Evolutionary conservation across 2,329 filamentous ascomycete genomes (phyloP), one percentile per base, ranked within the genome.

Genomic region (Aspergillus aculeatus): DNA sequence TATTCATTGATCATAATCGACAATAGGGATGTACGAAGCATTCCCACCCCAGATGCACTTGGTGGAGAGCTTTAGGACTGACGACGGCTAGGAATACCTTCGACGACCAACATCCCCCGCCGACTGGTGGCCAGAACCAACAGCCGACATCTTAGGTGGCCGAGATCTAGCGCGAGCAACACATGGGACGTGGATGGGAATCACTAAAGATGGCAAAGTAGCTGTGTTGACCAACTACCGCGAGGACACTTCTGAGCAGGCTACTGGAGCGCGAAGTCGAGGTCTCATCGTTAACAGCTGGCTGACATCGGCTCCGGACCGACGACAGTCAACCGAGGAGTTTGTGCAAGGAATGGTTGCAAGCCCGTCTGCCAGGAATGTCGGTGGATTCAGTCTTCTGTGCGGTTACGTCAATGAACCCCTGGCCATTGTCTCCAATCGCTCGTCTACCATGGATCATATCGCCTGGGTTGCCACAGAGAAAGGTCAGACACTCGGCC

Each of bases 1-100:
- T 91, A 90, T 74, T 82, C 87, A 47, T 80, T 93, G 61, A 89
- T 94, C 67, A 78, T 91, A 61, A 80, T 92, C 71, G 86, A 92
- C 77, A 94, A 94, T 74, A 85, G 90, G 67, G 90, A 94, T 78
- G 89, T 82, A 74, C 58, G 70, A 60, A 38, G 50, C 32, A 29
- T 16, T 23, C 19, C 50, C 32, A 56, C 31, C 21, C n/a, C 11
- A 41, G 24, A 50, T 50, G 32, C 12, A 32, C 4, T 16, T 1
- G 10, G 48, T 41, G 32, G 29, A 58, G 52, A 19, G 38, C 38
- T 35, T 41, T 54, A 16, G 32, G 32, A 35, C 57, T 61, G 55
- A 63, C 51, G 19, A 21, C n/a, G 48, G n/a, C 11, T 62, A 85
- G 83, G 86, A 89, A 77, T 88, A 83, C 65, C 78, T 88, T 54